Base-by-base conservation (phyloP, 2,329 filamentous ascomycete genomes). In the Penicillium sp. region DNA sequence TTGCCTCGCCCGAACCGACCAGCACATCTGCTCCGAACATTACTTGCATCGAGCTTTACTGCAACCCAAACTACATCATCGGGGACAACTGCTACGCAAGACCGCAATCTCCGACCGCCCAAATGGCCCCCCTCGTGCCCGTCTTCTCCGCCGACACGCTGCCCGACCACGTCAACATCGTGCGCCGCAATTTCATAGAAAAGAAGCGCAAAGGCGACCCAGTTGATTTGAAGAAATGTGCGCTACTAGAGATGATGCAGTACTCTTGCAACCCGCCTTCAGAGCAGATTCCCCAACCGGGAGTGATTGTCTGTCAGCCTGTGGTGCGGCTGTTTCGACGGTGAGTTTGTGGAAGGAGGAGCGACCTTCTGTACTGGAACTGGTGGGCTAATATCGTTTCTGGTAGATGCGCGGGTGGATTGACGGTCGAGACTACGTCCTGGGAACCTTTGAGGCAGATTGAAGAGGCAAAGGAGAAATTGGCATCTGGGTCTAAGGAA, bases 401-500 rank as follows among this genome's bases (percentile, higher is more conserved):
- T 44, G 14, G 18, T 51, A 76, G 74, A 55, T 77, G 83, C 68
- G 78, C 77, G 25, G 75, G 78, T 62, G 82, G 82, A 20, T 67
- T 85, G 62, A 82, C 79, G 45, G 81, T 86, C 14, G 85, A 87
- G 69, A 87, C 84, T 31, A 87, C 85, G 33, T 76, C 78, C 47
- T 85, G 82, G 82, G 84, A 86, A 66, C 76, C 69, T 31, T 57
- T 69, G 18, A 53, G 66, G 29, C 46, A 65, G 47, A 63, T 64
- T 23, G 68, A 75, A 62, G 73, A 74, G 15, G 67, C 68, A 64
- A 67, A 65, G 59, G 60, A 61, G 47, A 59, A 62, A 43, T 42
- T 62, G 40, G 62, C 67, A 58, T 62, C 65, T 52, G 51, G 51
- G 26, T 58, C 61, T 55, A 71, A 67, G 60, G 66, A 51, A 37